A percentile compares a stretch with the other conserved stretches of the same genome.
Conservation (phyloP, 1,284 basidiomycete genomes). For the Cystobasidium sp. region DNA sequence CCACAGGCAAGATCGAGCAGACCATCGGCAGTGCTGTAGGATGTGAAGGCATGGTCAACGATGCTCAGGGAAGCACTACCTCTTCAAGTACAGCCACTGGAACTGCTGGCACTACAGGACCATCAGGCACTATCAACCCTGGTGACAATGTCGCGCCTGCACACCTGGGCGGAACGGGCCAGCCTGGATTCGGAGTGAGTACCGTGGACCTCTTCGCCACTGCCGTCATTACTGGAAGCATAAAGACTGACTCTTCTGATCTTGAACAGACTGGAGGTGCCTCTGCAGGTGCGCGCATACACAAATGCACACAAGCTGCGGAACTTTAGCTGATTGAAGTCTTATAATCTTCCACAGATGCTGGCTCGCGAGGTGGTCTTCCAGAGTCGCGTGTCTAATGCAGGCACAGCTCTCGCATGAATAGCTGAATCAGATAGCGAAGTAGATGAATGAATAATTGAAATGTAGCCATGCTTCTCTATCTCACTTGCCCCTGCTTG, state of each 20-base stretch:
- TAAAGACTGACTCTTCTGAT: not conserved
- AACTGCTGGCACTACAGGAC: not conserved
- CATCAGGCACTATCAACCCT: slow-evolving; percentile 21
- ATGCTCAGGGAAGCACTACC: slow-evolving; percentile 17
- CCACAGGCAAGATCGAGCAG: slow-evolving; percentile 20
- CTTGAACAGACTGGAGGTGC: slow-evolving; percentile 35
- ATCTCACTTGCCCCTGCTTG: too few relatives aligned
- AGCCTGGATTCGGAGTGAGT: slow-evolving; percentile 38
- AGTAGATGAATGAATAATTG: too few relatives aligned
- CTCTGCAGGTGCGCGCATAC: slow-evolving; percentile 16
- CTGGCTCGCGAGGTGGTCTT: slow-evolving; percentile 16
- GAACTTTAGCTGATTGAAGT: not conserved
- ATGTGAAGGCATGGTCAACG: slow-evolving; percentile 43
- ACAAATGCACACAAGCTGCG: not conserved
- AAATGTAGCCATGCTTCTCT: slow-evolving; percentile 1
- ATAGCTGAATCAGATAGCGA: not conserved
- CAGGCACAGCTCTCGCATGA: not conserved
- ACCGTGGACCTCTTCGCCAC: not conserved
- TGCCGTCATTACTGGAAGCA: not conserved
- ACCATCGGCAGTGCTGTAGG: slow-evolving; percentile 35
- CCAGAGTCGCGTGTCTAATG: slow-evolving; percentile 22
- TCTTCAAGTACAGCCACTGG: not conserved
- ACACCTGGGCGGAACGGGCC: slow-evolving; percentile 16
- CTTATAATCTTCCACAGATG: not conserved
- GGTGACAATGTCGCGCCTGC: slow-evolving; percentile 11